Conservation (phyloP, 495 filamentous ascomycete species). For the Cenococcum geophilum region DNA sequence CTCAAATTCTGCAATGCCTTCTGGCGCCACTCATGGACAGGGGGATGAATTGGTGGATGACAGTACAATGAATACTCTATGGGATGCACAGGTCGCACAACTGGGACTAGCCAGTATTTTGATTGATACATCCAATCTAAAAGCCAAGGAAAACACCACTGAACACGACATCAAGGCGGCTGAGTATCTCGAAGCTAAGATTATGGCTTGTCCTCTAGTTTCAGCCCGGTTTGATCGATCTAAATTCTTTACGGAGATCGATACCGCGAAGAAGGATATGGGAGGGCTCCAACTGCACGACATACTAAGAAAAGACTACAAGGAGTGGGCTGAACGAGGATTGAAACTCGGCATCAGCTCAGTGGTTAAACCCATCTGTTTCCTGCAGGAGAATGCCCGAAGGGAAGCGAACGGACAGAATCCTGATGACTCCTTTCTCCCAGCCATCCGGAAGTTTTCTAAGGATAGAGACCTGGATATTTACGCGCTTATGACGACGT, state of each 20-base stretch:
- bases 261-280: slow-evolving; percentile 65
- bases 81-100: slow-evolving; percentile 60
- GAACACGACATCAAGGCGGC: slow-evolving; percentile 59
- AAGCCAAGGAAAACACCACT: slow-evolving; percentile 65
- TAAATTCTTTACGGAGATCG: slow-evolving; percentile 58
- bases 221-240: slow-evolving; percentile 48
- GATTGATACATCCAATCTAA: slow-evolving; percentile 77
- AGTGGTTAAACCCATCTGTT: slow-evolving; percentile 60
- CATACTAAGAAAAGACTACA: slow-evolving; percentile 85
- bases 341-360: slow-evolving; percentile 67
- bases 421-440: slow-evolving; percentile 42
- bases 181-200: slow-evolving; percentile 54
- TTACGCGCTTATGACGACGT: slow-evolving; percentile 71
- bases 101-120: slow-evolving; percentile 76
- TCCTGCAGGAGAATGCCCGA: slow-evolving; percentile 53
- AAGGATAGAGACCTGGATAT: slow-evolving; percentile 55
- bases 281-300: slow-evolving; percentile 61
- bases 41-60: slow-evolving; percentile 22
- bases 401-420: slow-evolving; percentile 35
- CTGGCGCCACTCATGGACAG: slow-evolving; percentile 37
- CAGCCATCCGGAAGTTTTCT: slow-evolving; percentile 50
- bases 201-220: slow-evolving; percentile 38
- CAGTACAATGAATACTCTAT: slow-evolving; percentile 34
- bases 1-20: slow-evolving; percentile 28
- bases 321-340: slow-evolving; percentile 65